phyloP scores from a whole-genome alignment of 1,284 basidiomycete species.

The Tremellales sp. region DNA sequence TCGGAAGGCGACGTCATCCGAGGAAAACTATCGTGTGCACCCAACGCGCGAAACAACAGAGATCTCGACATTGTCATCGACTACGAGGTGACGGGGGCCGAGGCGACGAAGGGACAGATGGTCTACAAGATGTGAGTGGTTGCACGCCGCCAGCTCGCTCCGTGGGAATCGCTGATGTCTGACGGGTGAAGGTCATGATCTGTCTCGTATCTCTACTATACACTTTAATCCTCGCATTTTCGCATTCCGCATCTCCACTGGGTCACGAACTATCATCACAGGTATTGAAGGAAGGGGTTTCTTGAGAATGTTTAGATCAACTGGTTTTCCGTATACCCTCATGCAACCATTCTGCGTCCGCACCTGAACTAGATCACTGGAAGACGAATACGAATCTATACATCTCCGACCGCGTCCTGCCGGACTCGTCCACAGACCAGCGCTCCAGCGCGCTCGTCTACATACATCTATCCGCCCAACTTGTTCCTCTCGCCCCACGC shows the following conservation, averaged over 20 bases:
- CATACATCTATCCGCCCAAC: conserved; percentile 29
- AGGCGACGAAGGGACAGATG: conserved; percentile 43
- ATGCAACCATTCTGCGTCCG: conserved; percentile 8
- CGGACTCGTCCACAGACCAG: too few relatives aligned
- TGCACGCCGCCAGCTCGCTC: not conserved
- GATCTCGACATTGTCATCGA: conserved; percentile 84
- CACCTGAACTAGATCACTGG: too few relatives aligned
- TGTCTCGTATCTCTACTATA: not conserved
- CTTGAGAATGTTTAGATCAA: not conserved
- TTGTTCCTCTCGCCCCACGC: conserved; percentile 49
- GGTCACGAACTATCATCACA: conserved; percentile 8
- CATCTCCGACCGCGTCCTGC: too few relatives aligned
- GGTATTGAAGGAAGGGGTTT: conserved; percentile 20
- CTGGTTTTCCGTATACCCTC: conserved; percentile 8
- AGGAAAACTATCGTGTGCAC: conserved; percentile 71
- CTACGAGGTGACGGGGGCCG: conserved; percentile 58
- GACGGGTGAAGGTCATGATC: conserved; percentile 38
- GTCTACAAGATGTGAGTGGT: conserved; percentile 52
- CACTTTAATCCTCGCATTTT: not conserved
- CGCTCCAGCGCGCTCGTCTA: not conserved
- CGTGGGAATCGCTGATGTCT: conserved; percentile 30
- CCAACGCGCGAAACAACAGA: conserved; percentile 84
- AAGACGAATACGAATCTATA: too few relatives aligned
- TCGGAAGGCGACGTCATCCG: conserved; percentile 65
- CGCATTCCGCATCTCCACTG: not conserved